A percentile compares a stretch with the other conserved stretches of the same genome.
Evolutionary conservation across 2,329 filamentous ascomycete species (phyloP).

Genomic region (Pyricularia sp.): DNA sequence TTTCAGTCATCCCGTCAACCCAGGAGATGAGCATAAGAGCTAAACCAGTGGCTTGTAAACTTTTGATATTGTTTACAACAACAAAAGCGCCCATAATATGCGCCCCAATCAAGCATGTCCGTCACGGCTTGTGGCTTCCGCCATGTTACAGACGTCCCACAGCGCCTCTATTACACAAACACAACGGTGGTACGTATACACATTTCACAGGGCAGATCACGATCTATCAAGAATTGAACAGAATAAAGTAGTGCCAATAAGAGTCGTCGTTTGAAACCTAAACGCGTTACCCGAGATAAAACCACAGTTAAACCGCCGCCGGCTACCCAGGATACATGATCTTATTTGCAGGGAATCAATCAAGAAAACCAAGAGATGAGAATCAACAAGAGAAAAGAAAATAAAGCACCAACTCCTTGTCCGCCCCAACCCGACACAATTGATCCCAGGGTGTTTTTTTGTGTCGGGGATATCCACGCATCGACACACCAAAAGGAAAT

Average conservation of each 20-base stretch:
- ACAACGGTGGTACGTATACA: neutral
- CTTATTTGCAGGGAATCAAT: slow-evolving; percentile 7
- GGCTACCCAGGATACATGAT: slow-evolving; percentile 2
- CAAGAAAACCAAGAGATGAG: slow-evolving; percentile 2
- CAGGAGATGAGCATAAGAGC: neutral
- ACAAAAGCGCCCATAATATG: neutral
- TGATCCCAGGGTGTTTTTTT: neutral
- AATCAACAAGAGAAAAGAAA: slow-evolving; percentile 6
- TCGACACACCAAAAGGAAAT: neutral
- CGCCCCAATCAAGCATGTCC: neutral
- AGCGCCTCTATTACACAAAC: neutral
- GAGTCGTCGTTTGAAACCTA: neutral
- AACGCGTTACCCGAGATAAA: neutral
- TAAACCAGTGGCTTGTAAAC: neutral
- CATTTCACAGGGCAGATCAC: neutral
- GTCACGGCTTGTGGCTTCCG: neutral
- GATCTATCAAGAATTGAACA: neutral
- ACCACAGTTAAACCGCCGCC: slow-evolving; percentile 4
- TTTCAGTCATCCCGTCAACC: neutral
- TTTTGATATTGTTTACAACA: neutral
- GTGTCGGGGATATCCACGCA: neutral
- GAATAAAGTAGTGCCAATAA: neutral
- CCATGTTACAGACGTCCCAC: neutral
- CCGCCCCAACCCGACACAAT: slow-evolving; percentile 1
- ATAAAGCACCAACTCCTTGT: slow-evolving; percentile 5